Evolutionary conservation across 768 basidiomycete genomes (phyloP), one percentile per base, ranked within the genome.

Genomic region (Russula lepida): DNA sequence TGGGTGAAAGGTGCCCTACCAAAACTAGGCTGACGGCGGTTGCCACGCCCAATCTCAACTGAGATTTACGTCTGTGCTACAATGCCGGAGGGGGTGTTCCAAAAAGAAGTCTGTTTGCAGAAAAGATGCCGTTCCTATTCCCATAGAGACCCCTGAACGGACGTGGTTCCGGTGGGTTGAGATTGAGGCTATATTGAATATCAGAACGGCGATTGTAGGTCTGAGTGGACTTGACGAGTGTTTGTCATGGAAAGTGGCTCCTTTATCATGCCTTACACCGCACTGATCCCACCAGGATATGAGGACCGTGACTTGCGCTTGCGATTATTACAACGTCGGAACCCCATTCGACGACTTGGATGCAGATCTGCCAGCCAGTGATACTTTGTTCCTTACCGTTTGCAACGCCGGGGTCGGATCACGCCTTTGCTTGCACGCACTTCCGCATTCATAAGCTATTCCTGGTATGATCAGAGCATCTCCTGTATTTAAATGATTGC

Each of bases 271-370:
- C n/a, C n/a, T n/a, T n/a, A n/a, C n/a, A n/a, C n/a, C n/a, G n/a
- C n/a, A n/a, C n/a, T n/a, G n/a, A n/a, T n/a, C n/a, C n/a, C n/a
- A n/a, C n/a, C n/a, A n/a, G n/a, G n/a, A n/a, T n/a, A n/a, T n/a
- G n/a, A n/a, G n/a, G n/a, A n/a, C n/a, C n/a, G n/a, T n/a, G n/a
- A n/a, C 5, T 37, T 37, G 35, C 13, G 12, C 35, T 35, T 35
- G 35, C 35, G 35, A 37, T 37, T 37, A 46, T 9, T 59, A 69
- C 27, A 67, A 75, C 37, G 73, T 74, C 17, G 67, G 58, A 23
- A 37, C 68, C 28, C 81, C 82, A 3, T 84, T 84, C 69, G 71
- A 83, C 64, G 71, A 78, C 62, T 68, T 73, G 32, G 73, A 74
- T 54, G 79, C 80, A 59, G 69, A 71, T 49, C n/a, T n/a, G n/a